Evolutionary conservation across 495 filamentous ascomycete genomes (phyloP).

Genomic region (Xylaria telfairii): DNA sequence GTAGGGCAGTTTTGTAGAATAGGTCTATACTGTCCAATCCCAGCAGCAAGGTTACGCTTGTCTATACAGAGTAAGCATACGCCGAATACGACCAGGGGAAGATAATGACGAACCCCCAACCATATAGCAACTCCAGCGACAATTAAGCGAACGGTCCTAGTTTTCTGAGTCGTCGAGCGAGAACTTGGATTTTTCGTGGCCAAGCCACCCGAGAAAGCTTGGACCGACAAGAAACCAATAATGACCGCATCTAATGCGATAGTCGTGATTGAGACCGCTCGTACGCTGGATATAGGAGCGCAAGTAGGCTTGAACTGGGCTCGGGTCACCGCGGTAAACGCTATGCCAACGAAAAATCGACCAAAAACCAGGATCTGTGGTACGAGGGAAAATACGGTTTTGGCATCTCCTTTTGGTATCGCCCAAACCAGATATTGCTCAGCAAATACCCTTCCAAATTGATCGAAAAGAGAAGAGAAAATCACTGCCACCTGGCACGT

Average conservation of each 20-base stretch:
- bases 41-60: constrained; percentile 55
- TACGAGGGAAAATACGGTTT: constrained; percentile 36
- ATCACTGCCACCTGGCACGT: constrained; percentile 56
- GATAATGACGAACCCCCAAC: constrained; percentile 49
- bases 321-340: constrained; percentile 57
- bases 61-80: constrained; percentile 43
- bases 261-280: constrained; percentile 51
- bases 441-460: constrained; percentile 54
- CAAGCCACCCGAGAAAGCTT: constrained; percentile 42
- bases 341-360: constrained; percentile 53
- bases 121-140: constrained; percentile 54
- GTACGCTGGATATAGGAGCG: constrained; percentile 50
- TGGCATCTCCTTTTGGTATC: constrained; percentile 42
- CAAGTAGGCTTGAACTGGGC: constrained; percentile 58
- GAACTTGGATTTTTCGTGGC: constrained; percentile 32
- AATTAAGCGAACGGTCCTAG: constrained; percentile 47
- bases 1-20: constrained; percentile 54
- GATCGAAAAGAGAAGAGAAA: constrained; percentile 59
- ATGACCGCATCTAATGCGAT: constrained; percentile 54
- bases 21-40: constrained; percentile 50
- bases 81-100: neutral
- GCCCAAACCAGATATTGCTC: constrained; percentile 61
- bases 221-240: constrained; percentile 45
- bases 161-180: constrained; percentile 31
- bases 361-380: constrained; percentile 51